Conservation (phyloP, 352 stramenopile species). For the Phytophthora multivora region DNA sequence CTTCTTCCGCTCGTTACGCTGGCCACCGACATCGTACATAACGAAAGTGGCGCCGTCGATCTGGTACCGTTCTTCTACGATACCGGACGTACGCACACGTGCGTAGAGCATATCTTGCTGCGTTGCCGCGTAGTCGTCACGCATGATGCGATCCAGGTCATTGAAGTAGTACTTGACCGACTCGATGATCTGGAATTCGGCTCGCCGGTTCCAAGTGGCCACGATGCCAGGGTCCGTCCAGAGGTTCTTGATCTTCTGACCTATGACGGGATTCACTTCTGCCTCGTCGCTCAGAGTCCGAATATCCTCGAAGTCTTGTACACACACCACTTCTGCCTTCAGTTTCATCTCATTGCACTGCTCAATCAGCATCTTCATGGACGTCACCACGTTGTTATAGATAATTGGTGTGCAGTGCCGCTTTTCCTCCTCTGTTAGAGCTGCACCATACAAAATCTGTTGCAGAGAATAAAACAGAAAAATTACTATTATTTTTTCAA, state of each 20-base stretch:
- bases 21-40: slow-evolving; percentile 97
- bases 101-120: slow-evolving; percentile 96
- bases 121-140: slow-evolving; percentile 91
- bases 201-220: slow-evolving; percentile 89
- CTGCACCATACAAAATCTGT: slow-evolving; percentile 87
- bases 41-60: slow-evolving; percentile 96
- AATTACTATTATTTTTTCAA: slow-evolving; percentile 7
- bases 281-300: slow-evolving; percentile 80
- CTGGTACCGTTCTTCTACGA: slow-evolving; percentile 95
- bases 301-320: slow-evolving; percentile 85
- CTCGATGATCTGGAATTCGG: slow-evolving; percentile 96
- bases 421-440: slow-evolving; percentile 88
- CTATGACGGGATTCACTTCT: slow-evolving; percentile 90
- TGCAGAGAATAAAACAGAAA: slow-evolving; percentile 11
- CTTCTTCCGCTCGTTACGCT: slow-evolving; percentile 97
- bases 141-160: slow-evolving; percentile 94
- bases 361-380: slow-evolving; percentile 92
- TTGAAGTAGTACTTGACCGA: slow-evolving; percentile 98
- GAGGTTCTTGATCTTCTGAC: slow-evolving; percentile 93
- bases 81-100: slow-evolving; percentile 94
- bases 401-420: slow-evolving; percentile 88
- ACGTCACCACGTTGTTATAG: slow-evolving; percentile 92
- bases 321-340: slow-evolving; percentile 74
- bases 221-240: slow-evolving; percentile 93
- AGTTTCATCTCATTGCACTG: slow-evolving; percentile 85